Percentiles rank a stretch among this genome's conserved stretches.
phyloP scores from a whole-genome alignment of 805 yeast species.

The Zygotorulaspora sp. region DNA sequence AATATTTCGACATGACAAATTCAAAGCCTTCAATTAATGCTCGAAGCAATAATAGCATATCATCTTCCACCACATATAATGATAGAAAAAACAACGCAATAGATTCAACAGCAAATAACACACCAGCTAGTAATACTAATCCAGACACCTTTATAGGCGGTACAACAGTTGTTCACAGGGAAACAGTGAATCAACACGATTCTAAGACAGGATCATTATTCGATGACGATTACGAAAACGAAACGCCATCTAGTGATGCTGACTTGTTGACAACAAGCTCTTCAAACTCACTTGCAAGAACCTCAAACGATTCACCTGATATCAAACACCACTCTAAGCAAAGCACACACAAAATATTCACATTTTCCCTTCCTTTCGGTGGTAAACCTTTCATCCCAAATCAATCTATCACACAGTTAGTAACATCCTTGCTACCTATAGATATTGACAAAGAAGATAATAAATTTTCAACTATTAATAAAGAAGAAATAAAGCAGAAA shows the following conservation, averaged over 20 bases:
- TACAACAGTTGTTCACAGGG: conserved; percentile 4
- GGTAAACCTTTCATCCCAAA: conserved; percentile 26
- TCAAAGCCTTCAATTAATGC: too few species aligned
- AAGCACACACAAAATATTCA: conserved; percentile 32
- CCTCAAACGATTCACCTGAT: not conserved
- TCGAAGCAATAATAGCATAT: not conserved
- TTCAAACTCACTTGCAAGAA: conserved; percentile 10
- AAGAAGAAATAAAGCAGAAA: conserved; percentile 28
- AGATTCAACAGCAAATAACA: not conserved
- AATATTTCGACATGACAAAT: too few species aligned
- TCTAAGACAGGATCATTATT: not conserved
- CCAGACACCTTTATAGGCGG: conserved; percentile 14
- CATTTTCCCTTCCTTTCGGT: conserved; percentile 40
- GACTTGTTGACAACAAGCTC: not conserved
- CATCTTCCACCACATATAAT: not conserved
- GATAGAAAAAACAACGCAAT: not conserved
- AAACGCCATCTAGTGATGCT: conserved; percentile 2
- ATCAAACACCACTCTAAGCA: not conserved
- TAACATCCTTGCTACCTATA: conserved; percentile 17
- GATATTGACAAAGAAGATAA: conserved; percentile 5
- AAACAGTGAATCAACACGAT: not conserved
- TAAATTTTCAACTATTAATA: not conserved
- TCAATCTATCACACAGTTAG: conserved; percentile 10
- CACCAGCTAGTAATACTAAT: not conserved
- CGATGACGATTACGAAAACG: conserved; percentile 1